Percentiles rank a stretch among this genome's conserved stretches.
These are phyloP conservation scores for Senna tora DNA, from an alignment of 306 rosid species.

Conservation along the genomic window DNA sequence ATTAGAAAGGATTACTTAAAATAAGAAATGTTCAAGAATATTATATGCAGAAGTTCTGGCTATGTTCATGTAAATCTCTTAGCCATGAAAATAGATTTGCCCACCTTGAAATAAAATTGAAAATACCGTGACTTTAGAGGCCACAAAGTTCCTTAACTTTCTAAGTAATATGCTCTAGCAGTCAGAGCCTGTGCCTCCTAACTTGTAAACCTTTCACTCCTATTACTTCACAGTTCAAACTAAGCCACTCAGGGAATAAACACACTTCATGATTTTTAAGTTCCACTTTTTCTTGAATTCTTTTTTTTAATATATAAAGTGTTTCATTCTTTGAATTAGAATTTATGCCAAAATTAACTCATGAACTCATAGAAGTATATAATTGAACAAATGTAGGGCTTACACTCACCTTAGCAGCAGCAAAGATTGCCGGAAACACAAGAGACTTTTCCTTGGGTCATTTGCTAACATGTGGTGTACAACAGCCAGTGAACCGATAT, in stretches of 20 bases:
- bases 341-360: not conserved
- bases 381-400: slow-evolving; percentile 10
- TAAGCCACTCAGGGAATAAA: not conserved
- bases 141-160: not conserved
- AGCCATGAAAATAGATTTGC: not conserved
- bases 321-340: slow-evolving; percentile 6
- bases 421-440: slow-evolving; percentile 87
- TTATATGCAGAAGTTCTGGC: not conserved
- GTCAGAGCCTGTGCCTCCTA: not conserved
- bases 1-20: not conserved
- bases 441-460: slow-evolving; percentile 83
- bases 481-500: slow-evolving; percentile 87
- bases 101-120: not conserved
- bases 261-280: not conserved
- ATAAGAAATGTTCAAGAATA: not conserved
- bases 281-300: not conserved
- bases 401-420: slow-evolving; percentile 70
- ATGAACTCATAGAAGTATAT: not conserved
- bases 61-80: not conserved
- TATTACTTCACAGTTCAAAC: not conserved
- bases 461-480: slow-evolving; percentile 87
- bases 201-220: not conserved
- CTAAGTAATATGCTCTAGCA: not conserved
- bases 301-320: not conserved
- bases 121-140: not conserved